phyloP scores from a whole-genome alignment of 2,329 filamentous ascomycete genomes.

The Pseudogymnoascus sp. region DNA sequence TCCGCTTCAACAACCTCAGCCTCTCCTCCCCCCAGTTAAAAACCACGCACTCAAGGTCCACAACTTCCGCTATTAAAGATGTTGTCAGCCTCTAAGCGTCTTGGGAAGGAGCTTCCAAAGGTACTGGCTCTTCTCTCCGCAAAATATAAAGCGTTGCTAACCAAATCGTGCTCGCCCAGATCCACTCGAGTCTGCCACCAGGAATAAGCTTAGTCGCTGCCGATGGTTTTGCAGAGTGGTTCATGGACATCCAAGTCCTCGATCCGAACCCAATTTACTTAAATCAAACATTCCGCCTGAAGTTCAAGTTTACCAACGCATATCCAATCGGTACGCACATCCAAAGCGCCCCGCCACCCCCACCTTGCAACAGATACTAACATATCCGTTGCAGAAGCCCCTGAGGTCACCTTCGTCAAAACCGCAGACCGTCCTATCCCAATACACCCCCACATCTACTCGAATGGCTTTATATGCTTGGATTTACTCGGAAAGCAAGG shows the following conservation, averaged over 20 bases:
- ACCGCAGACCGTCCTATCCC: slow-evolving; percentile 63
- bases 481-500: slow-evolving; percentile 81
- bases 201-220: slow-evolving; percentile 73
- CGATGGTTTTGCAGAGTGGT: slow-evolving; percentile 82
- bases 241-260: slow-evolving; percentile 83
- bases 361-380: neutral
- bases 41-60: neutral
- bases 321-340: slow-evolving; percentile 76
- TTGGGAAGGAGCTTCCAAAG: slow-evolving; percentile 54
- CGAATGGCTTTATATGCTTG: slow-evolving; percentile 96
- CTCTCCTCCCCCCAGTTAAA: neutral
- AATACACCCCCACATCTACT: slow-evolving; percentile 96
- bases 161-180: slow-evolving; percentile 17
- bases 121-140: slow-evolving; percentile 28
- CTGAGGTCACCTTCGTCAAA: slow-evolving; percentile 83
- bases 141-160: neutral
- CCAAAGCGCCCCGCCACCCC: neutral
- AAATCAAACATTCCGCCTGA: slow-evolving; percentile 71
- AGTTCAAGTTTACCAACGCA: slow-evolving; percentile 72
- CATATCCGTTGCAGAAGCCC: slow-evolving; percentile 57
- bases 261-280: slow-evolving; percentile 85
- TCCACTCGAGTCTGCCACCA: slow-evolving; percentile 39
- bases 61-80: neutral
- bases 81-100: slow-evolving; percentile 45
- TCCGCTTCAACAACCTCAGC: neutral